Evolutionary conservation across 164 flowering plant species (phyloP).

Genomic region (Vitis amurensis): DNA sequence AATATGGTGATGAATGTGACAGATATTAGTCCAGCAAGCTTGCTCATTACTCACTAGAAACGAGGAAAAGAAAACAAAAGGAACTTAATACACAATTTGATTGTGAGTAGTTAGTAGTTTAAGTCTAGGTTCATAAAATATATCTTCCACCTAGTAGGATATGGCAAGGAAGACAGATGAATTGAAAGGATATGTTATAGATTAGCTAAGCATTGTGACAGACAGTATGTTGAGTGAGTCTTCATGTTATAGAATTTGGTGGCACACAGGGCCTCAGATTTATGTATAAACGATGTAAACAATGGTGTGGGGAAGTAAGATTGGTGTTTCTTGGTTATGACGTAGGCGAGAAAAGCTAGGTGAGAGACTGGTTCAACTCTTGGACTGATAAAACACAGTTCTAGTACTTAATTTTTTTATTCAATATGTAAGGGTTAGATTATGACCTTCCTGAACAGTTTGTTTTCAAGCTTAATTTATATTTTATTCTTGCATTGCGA

Average conservation of each 20-base stretch:
- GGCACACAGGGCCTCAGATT: background rate
- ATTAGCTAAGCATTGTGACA: background rate
- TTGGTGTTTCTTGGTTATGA: constrained; percentile 12
- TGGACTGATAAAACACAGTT: no score
- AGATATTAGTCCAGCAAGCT: background rate
- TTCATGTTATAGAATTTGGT: background rate
- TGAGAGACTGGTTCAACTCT: constrained; percentile 1
- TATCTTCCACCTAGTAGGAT: constrained; percentile 10
- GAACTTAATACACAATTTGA: no score
- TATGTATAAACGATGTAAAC: constrained; percentile 18
- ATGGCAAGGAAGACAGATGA: constrained; percentile 1
- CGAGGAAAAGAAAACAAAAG: background rate
- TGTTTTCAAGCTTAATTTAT: background rate
- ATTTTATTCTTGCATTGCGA: background rate
- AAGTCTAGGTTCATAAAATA: background rate
- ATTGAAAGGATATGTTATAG: background rate
- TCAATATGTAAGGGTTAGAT: no score
- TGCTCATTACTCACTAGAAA: constrained; percentile 5
- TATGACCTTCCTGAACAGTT: no score
- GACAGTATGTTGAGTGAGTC: background rate
- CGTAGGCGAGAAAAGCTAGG: constrained; percentile 22
- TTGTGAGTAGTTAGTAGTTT: no score
- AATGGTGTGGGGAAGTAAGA: constrained; percentile 15
- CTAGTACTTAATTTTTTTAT: no score
- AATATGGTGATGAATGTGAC: constrained; percentile 1